Conservation (phyloP, 2,329 filamentous ascomycete species). For the Geosmithia morbida region DNA sequence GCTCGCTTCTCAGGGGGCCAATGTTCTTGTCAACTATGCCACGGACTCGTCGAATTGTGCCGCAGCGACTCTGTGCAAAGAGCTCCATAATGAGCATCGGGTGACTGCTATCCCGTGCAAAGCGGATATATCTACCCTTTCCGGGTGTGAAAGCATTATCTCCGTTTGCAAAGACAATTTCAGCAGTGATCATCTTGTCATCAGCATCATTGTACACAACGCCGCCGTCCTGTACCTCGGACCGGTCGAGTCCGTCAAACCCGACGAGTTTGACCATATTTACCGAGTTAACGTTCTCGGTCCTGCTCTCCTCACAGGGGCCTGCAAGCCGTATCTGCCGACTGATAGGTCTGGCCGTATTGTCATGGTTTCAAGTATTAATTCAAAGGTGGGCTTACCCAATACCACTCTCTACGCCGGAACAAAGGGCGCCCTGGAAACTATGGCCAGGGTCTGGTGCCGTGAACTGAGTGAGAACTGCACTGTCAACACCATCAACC, state of each 20-base stretch:
- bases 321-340: slow-evolving; percentile 54
- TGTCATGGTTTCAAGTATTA: slow-evolving; percentile 36
- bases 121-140: slow-evolving; percentile 12
- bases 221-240: slow-evolving; percentile 56
- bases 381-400: slow-evolving; percentile 30
- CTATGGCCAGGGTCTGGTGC: slow-evolving; percentile 39
- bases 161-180: neutral
- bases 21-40: slow-evolving; percentile 1
- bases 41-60: neutral
- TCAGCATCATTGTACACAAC: slow-evolving; percentile 68
- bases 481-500: slow-evolving; percentile 40
- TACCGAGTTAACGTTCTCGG: slow-evolving; percentile 71
- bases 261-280: slow-evolving; percentile 50
- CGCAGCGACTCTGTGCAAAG: neutral
- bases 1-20: neutral
- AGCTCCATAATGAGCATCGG: slow-evolving; percentile 32
- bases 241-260: slow-evolving; percentile 41
- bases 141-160: slow-evolving; percentile 27
- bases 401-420: slow-evolving; percentile 37
- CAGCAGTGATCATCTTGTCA: neutral
- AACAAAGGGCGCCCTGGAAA: slow-evolving; percentile 38
- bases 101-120: slow-evolving; percentile 12
- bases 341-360: slow-evolving; percentile 48
- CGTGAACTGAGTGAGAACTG: slow-evolving; percentile 33
- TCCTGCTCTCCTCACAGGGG: slow-evolving; percentile 63